Conservation (phyloP, 805 yeast species). For the Saccharomycopsis sp. region DNA sequence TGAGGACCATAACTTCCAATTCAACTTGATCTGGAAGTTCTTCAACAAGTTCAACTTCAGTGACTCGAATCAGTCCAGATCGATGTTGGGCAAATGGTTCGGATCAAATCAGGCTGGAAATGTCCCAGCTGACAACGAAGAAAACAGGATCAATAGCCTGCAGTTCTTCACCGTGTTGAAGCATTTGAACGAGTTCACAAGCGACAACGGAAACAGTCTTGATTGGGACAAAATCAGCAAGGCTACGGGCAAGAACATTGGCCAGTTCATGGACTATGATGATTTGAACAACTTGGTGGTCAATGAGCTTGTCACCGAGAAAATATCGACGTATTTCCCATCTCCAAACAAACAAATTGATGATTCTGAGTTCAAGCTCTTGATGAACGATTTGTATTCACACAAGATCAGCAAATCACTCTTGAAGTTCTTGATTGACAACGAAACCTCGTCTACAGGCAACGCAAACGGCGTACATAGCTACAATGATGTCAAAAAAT, state of each 20-base stretch:
- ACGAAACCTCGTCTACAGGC: not conserved
- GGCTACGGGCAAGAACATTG: slow-evolving; percentile 14
- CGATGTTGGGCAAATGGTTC: slow-evolving; percentile 3
- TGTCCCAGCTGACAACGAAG: not conserved
- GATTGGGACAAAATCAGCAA: slow-evolving; percentile 27
- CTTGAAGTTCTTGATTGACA: slow-evolving; percentile 27
- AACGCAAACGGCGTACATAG: not conserved
- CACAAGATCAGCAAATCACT: slow-evolving; percentile 34
- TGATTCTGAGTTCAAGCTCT: slow-evolving; percentile 10
- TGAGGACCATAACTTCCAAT: slow-evolving; percentile 39
- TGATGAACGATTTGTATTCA: slow-evolving; percentile 30
- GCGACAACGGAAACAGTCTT: slow-evolving; percentile 24
- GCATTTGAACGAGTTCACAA: slow-evolving; percentile 31
- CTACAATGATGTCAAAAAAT: slow-evolving; percentile 7
- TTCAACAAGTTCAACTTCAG: slow-evolving; percentile 37
- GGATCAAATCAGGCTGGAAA: not conserved
- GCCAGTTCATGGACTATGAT: slow-evolving; percentile 31
- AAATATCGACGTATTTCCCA: slow-evolving; percentile 29
- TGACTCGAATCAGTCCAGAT: slow-evolving; percentile 21
- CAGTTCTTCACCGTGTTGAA: slow-evolving; percentile 33
- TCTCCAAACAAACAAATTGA: not conserved
- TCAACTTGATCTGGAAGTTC: slow-evolving; percentile 47
- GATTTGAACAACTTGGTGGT: slow-evolving; percentile 37
- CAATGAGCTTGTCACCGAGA: slow-evolving; percentile 34
- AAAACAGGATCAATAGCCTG: slow-evolving; percentile 22